Evolutionary conservation across 2,329 filamentous ascomycete genomes (phyloP).

Genomic region (Colletotrichum lini): DNA sequence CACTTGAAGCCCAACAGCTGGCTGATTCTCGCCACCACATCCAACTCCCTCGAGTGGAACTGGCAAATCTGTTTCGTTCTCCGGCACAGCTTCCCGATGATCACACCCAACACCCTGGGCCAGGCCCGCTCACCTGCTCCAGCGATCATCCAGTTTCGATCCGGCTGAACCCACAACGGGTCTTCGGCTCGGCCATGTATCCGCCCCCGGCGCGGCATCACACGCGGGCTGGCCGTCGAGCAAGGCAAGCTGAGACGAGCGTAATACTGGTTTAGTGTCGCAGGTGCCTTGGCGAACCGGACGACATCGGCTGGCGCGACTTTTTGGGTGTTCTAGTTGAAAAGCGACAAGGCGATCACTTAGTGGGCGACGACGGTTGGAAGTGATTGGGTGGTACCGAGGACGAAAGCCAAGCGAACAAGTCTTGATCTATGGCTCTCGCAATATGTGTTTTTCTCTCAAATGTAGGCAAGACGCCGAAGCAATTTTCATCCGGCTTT

Average conservation of each 20-base stretch:
- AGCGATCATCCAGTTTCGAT: not conserved
- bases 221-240: conserved; percentile 17
- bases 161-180: not conserved
- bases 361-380: conserved; percentile 4
- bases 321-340: conserved; percentile 23
- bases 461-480: too few species aligned
- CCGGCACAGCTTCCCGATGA: conserved; percentile 15
- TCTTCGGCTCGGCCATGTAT: conserved; percentile 4
- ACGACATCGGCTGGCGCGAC: conserved; percentile 22
- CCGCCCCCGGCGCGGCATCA: conserved; percentile 23
- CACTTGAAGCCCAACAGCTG: conserved; percentile 2
- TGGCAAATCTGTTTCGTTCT: conserved; percentile 32
- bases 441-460: not conserved
- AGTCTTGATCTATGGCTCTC: too few species aligned
- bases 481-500: too few species aligned
- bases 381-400: not conserved
- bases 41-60: conserved; percentile 27
- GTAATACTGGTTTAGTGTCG: conserved; percentile 19
- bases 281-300: not conserved
- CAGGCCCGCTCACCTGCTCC: conserved; percentile 27
- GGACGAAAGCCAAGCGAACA: too few species aligned
- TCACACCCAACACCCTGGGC: conserved; percentile 25
- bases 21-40: conserved; percentile 22
- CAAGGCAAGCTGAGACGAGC: conserved; percentile 5
- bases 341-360: conserved; percentile 17